Percentiles rank a stretch among this genome's conserved stretches.
Conservation (phyloP, 805 yeast species). For the Pichia heedii region DNA sequence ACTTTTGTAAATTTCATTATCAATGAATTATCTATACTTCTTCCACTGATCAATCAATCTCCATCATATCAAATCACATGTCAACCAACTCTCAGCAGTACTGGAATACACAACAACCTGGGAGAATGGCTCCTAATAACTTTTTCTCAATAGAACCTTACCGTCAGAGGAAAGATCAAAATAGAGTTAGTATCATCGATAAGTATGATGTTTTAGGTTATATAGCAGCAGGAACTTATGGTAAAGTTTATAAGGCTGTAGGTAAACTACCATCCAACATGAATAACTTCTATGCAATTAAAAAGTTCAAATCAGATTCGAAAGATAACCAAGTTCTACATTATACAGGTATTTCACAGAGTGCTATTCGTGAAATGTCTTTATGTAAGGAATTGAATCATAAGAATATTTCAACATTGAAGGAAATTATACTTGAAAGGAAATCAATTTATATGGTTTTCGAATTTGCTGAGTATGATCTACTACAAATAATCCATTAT, state of each 20-base stretch:
- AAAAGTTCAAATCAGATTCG: conserved; percentile 90
- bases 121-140: conserved; percentile 42
- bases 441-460: conserved; percentile 91
- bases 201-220: conserved; percentile 87
- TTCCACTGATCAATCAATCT: too few relatives aligned
- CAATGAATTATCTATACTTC: too few relatives aligned
- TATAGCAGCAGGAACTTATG: conserved; percentile 98
- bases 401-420: conserved; percentile 67
- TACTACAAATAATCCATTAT: conserved; percentile 85
- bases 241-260: conserved; percentile 86
- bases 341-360: conserved; percentile 92
- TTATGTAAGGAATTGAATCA: conserved; percentile 81
- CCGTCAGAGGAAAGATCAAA: conserved; percentile 52
- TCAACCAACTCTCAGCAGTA: conserved; percentile 5
- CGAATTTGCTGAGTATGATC: conserved; percentile 94
- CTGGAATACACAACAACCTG: conserved; percentile 12
- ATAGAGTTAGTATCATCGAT: conserved; percentile 66
- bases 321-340: conserved; percentile 77
- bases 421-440: conserved; percentile 78
- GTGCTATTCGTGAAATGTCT: conserved; percentile 95
- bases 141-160: conserved; percentile 52
- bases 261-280: conserved; percentile 26
- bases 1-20: too few relatives aligned
- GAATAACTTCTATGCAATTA: conserved; percentile 62
- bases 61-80: too few relatives aligned